These are phyloP conservation scores for Grosmannia clavigera DNA, from an alignment of 2,329 filamentous ascomycete genomes.

Conservation along the genomic window DNA sequence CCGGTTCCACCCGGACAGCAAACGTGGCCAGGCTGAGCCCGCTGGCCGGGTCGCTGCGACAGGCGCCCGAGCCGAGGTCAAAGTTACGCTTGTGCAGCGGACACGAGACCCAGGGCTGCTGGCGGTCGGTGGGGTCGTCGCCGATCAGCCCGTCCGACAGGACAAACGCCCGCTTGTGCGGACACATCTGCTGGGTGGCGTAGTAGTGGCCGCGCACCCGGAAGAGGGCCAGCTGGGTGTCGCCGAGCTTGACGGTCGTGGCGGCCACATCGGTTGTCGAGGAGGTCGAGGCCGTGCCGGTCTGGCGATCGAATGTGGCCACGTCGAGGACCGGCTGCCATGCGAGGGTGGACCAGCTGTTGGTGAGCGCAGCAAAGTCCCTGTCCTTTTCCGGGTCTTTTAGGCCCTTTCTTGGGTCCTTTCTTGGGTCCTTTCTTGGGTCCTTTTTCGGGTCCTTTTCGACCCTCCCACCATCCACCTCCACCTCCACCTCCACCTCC, in stretches of 20 bases:
- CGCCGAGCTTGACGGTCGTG: constrained; percentile 69
- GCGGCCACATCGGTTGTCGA: constrained; percentile 44
- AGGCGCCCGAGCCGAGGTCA: constrained; percentile 58
- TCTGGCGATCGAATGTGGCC: constrained; percentile 45
- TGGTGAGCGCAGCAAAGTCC: constrained; percentile 35
- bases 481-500: neutral
- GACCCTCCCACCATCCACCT: too few relatives aligned
- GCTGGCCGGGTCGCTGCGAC: constrained; percentile 54
- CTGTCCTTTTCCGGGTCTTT: neutral
- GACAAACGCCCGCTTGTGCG: constrained; percentile 83
- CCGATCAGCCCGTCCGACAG: constrained; percentile 76
- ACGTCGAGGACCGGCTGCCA: constrained; percentile 75
- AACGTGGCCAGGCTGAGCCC: constrained; percentile 71
- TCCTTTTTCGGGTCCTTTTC: neutral
- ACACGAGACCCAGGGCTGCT: constrained; percentile 68
- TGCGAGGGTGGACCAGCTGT: constrained; percentile 49
- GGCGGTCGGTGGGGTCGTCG: constrained; percentile 31
- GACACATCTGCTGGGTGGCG: constrained; percentile 88
- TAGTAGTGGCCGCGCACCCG: constrained; percentile 71
- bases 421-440: neutral
- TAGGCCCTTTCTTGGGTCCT: constrained; percentile 24
- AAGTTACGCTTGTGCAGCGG: constrained; percentile 88
- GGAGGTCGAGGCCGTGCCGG: constrained; percentile 40
- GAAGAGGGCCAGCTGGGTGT: constrained; percentile 82
- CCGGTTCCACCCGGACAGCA: constrained; percentile 36